phyloP scores from a whole-genome alignment of 2,329 filamentous ascomycete species.

The Fonsecaea pedrosoi region DNA sequence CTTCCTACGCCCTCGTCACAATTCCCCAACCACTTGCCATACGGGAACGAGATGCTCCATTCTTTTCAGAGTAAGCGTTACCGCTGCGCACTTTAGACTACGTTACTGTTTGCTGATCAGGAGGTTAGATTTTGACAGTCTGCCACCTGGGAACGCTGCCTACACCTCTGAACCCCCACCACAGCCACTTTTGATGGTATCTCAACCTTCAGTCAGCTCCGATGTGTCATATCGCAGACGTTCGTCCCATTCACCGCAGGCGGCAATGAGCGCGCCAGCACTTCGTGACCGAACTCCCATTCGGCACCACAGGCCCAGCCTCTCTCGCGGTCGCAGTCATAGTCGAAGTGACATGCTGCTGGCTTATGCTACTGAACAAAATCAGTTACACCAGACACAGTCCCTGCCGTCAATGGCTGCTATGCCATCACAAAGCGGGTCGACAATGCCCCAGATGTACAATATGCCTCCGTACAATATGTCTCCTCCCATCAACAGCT shows the following conservation, averaged over 20 bases:
- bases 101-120: slow-evolving; percentile 19
- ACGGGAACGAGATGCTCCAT: slow-evolving; percentile 26
- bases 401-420: slow-evolving; percentile 32
- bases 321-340: slow-evolving; percentile 34
- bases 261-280: slow-evolving; percentile 13
- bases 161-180: slow-evolving; percentile 22
- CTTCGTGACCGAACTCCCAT: slow-evolving; percentile 38
- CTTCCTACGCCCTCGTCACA: slow-evolving; percentile 27
- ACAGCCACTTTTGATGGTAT: slow-evolving; percentile 30
- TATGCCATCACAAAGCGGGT: slow-evolving; percentile 25
- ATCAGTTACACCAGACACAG: slow-evolving; percentile 30
- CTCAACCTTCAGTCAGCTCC: slow-evolving; percentile 20
- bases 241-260: slow-evolving; percentile 32
- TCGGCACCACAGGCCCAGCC: slow-evolving; percentile 32
- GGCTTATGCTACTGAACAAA: slow-evolving; percentile 36
- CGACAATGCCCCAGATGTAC: slow-evolving; percentile 28
- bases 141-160: slow-evolving; percentile 18
- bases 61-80: slow-evolving; percentile 20
- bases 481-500: slow-evolving; percentile 27
- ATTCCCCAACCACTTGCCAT: slow-evolving; percentile 25
- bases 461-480: slow-evolving; percentile 29
- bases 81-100: neutral
- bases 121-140: slow-evolving; percentile 21
- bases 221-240: slow-evolving; percentile 27
- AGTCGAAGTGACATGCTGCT: slow-evolving; percentile 37